Percentiles rank a stretch among this genome's conserved stretches.
Evolutionary conservation across 768 basidiomycete species (phyloP).

Genomic region (Auriculariales sp.): DNA sequence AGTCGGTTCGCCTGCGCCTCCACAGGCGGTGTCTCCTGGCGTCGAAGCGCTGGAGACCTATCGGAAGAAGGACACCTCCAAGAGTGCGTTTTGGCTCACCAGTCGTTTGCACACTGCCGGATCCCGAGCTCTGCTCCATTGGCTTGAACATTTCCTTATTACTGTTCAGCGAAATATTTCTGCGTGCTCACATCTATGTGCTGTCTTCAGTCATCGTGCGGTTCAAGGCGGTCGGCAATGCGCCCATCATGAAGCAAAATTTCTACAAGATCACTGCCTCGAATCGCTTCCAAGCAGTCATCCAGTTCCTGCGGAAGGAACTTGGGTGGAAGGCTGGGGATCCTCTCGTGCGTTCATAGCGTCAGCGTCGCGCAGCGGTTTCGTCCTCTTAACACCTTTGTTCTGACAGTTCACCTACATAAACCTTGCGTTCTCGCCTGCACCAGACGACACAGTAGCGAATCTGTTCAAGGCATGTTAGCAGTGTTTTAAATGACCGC

Average conservation of each 20-base stretch:
- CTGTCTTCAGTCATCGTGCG: slow-evolving; percentile 70
- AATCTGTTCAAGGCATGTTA: slow-evolving; percentile 49
- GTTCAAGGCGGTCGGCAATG: slow-evolving; percentile 95
- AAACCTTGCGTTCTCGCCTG: slow-evolving; percentile 69
- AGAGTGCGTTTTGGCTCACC: slow-evolving; percentile 32
- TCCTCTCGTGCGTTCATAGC: slow-evolving; percentile 48
- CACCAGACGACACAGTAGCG: slow-evolving; percentile 68
- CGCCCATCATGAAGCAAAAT: slow-evolving; percentile 98
- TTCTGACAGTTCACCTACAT: slow-evolving; percentile 31
- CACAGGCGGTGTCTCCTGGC: slow-evolving; percentile 15
- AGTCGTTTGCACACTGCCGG: not conserved
- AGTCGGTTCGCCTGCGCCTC: not conserved
- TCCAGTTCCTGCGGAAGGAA: slow-evolving; percentile 82
- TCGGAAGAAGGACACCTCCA: slow-evolving; percentile 71
- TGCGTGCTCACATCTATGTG: not conserved
- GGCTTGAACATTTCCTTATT: not conserved
- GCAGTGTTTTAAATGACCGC: not conserved
- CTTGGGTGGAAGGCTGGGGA: slow-evolving; percentile 77
- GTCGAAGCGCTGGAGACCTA: slow-evolving; percentile 69
- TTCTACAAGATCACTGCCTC: slow-evolving; percentile 95
- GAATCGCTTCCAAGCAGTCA: slow-evolving; percentile 89
- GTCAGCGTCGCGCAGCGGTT: not conserved
- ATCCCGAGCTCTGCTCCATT: not conserved
- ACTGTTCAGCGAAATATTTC: not conserved
- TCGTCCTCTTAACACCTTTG: not conserved